phyloP scores from a whole-genome alignment of 805 yeast species.

The Cyberlindnera petersonii region DNA sequence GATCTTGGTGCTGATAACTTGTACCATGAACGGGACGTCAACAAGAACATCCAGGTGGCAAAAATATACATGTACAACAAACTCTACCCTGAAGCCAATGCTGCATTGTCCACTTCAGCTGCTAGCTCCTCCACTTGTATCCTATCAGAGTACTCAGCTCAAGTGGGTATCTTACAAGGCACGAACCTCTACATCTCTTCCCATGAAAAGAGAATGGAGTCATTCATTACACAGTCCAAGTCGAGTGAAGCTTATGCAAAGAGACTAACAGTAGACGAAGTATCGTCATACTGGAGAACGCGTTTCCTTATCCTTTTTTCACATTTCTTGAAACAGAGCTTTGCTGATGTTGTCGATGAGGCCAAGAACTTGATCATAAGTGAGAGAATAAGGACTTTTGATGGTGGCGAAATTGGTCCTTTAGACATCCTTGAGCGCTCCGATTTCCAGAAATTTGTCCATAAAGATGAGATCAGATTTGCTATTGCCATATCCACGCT shows the following conservation, averaged over 20 bases:
- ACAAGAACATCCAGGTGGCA: constrained; percentile 18
- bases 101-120: constrained; percentile 17
- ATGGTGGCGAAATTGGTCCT: constrained; percentile 18
- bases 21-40: constrained; percentile 23
- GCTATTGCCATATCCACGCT: constrained; percentile 22
- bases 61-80: constrained; percentile 16
- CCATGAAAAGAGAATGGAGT: constrained; percentile 26
- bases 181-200: constrained; percentile 11
- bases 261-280: constrained; percentile 23
- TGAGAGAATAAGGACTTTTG: constrained; percentile 19
- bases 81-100: constrained; percentile 23
- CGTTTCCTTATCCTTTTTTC: constrained; percentile 24
- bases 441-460: constrained; percentile 21
- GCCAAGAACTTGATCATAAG: constrained; percentile 15
- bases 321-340: constrained; percentile 24
- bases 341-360: constrained; percentile 16
- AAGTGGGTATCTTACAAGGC: constrained; percentile 23
- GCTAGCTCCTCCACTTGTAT: constrained; percentile 18
- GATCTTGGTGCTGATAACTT: constrained; percentile 19
- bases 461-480: constrained; percentile 21
- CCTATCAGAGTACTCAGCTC: constrained; percentile 21
- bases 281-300: constrained; percentile 27
- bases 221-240: constrained; percentile 20
- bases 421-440: constrained; percentile 18
- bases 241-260: constrained; percentile 25